Conservation (phyloP, 2,329 filamentous ascomycete genomes). For the Dothiorella sarmentorum region DNA sequence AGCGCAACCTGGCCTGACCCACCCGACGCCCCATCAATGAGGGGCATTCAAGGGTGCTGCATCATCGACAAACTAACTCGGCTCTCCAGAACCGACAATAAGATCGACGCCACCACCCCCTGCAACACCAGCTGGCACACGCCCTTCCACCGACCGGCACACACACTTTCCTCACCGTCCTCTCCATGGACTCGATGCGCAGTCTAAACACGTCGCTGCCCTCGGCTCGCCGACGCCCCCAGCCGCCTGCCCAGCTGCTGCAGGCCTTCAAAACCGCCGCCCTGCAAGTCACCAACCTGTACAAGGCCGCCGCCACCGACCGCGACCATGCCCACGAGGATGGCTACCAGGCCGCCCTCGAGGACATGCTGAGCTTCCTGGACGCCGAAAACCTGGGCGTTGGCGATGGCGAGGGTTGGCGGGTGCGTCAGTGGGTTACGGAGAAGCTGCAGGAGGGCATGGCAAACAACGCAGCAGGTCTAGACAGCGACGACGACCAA, state of each 20-base stretch:
- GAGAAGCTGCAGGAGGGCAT: slow-evolving; percentile 62
- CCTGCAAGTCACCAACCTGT: slow-evolving; percentile 90
- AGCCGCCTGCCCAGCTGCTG: slow-evolving; percentile 56
- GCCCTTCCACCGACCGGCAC: background rate
- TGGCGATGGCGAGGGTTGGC: slow-evolving; percentile 72
- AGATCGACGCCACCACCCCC: background rate
- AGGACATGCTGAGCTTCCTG: slow-evolving; percentile 81
- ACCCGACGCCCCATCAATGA: background rate
- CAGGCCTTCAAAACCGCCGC: slow-evolving; percentile 90
- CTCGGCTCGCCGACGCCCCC: slow-evolving; percentile 29
- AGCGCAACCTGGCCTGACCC: background rate
- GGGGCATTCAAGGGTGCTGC: background rate
- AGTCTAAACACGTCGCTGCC: slow-evolving; percentile 41
- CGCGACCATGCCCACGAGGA: slow-evolving; percentile 71
- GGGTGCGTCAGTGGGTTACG: slow-evolving; percentile 63
- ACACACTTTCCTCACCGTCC: background rate
- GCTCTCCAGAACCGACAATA: background rate
- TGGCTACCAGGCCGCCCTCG: slow-evolving; percentile 90
- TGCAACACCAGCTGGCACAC: background rate
- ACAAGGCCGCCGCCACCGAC: slow-evolving; percentile 81
- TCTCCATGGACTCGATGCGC: slow-evolving; percentile 40
- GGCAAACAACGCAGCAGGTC: slow-evolving; percentile 32
- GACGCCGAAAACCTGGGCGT: slow-evolving; percentile 78
- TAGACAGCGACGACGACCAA: slow-evolving; percentile 66
- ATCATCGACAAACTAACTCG: slow-evolving; percentile 7